Evolutionary conservation across 345 rosid species (phyloP).

Genomic region (Populus davidiana): DNA sequence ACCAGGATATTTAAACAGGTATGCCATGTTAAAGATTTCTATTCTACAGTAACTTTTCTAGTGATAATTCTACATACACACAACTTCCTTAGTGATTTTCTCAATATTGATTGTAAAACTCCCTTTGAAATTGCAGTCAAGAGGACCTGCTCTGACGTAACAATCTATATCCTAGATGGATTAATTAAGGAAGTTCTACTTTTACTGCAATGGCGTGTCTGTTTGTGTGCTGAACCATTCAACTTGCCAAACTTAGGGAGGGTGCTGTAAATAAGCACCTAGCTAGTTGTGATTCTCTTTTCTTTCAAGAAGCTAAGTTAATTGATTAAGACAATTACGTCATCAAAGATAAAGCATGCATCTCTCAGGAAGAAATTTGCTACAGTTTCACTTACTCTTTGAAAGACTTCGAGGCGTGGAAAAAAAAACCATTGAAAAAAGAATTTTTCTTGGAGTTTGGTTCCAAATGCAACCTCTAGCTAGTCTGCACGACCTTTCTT

Average conservation of each 20-base stretch:
- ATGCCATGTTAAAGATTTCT: not conserved
- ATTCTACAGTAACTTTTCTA: not conserved
- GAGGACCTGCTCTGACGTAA: not conserved
- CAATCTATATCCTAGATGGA: not conserved
- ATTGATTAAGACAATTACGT: not conserved
- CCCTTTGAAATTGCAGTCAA: constrained; percentile 2
- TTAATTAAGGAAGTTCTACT: not conserved
- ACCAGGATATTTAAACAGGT: not conserved
- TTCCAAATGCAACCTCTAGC: not conserved
- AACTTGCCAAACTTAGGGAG: not conserved
- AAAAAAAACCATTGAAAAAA: not conserved
- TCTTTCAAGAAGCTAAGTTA: no score
- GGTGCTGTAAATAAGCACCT: not conserved
- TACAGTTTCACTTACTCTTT: not conserved
- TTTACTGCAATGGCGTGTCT: not conserved
- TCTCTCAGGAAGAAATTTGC: not conserved
- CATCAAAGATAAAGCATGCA: not conserved
- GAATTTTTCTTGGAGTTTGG: constrained; percentile 9
- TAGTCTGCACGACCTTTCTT: not conserved
- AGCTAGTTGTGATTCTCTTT: not conserved
- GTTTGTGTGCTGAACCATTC: not conserved
- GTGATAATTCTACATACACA: not conserved
- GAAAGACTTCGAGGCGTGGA: not conserved
- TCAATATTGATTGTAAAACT: not conserved
- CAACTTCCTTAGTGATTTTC: not conserved